Evolutionary conservation across 768 basidiomycete species (phyloP).

Genomic region (Rhizopogon rudus): DNA sequence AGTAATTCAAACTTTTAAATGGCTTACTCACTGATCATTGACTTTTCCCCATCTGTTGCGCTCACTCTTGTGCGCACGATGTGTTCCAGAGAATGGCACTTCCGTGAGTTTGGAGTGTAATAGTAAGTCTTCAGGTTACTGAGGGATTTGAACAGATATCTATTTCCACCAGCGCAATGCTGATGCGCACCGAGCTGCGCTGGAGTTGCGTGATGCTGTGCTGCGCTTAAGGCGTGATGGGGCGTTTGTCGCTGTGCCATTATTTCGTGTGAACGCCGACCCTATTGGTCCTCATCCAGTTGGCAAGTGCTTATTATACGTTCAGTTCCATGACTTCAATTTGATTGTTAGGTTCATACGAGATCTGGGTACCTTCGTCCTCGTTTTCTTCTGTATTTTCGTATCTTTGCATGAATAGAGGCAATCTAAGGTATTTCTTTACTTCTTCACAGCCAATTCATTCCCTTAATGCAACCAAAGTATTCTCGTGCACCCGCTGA

Average conservation of each 20-base stretch:
- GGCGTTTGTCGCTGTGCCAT: constrained; percentile 75
- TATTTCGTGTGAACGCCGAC: constrained; percentile 62
- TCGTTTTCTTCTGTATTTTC: constrained; percentile 76
- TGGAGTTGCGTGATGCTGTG: constrained; percentile 67
- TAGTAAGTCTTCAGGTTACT: background rate
- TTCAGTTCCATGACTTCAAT: background rate
- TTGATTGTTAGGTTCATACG: constrained; percentile 58
- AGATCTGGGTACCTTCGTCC: constrained; percentile 75
- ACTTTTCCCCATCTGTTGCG: background rate
- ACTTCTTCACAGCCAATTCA: background rate
- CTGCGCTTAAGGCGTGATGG: constrained; percentile 67
- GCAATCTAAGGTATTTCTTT: constrained; percentile 52
- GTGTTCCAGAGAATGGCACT: constrained; percentile 66
- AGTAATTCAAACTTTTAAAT: constrained; percentile 3
- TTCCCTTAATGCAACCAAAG: constrained; percentile 29
- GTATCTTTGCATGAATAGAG: constrained; percentile 65
- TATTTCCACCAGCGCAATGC: constrained; percentile 72
- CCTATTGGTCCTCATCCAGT: constrained; percentile 76
- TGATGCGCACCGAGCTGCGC: constrained; percentile 56
- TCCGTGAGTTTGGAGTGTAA: constrained; percentile 42
- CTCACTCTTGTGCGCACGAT: background rate
- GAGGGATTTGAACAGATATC: constrained; percentile 48
- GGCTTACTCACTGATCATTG: background rate
- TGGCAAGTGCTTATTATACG: constrained; percentile 37
- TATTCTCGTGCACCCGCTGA: constrained; percentile 71